Conservation (phyloP, 257 asterid genomes). For the Echium plantagineum region DNA sequence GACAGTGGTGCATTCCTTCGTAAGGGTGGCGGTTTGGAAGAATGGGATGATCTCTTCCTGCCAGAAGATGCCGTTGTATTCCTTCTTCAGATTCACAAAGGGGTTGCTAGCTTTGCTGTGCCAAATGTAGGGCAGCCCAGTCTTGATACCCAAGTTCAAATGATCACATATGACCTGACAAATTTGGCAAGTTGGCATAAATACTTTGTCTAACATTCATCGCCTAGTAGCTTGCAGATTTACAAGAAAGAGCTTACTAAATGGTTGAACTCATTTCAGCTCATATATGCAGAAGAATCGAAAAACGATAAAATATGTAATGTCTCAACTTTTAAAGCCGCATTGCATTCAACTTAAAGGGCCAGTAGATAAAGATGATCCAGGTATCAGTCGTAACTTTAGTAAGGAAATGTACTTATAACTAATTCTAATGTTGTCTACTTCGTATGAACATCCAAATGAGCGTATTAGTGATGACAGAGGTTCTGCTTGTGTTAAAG, state of each 20-base stretch:
- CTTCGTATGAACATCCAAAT: no score
- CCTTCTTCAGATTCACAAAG: conserved; percentile 69
- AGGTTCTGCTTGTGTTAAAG: no score
- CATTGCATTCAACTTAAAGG: neutral
- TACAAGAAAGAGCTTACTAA: no score
- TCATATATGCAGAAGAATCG: no score
- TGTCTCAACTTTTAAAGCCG: neutral
- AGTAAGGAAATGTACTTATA: no score
- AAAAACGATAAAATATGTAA: no score
- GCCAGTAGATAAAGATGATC: neutral
- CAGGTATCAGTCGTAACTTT: no score
- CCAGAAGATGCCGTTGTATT: conserved; percentile 77
- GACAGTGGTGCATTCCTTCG: conserved; percentile 56
- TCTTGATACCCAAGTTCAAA: conserved; percentile 53
- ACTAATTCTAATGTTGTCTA: no score
- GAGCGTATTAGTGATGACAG: no score
- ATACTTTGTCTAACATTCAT: neutral
- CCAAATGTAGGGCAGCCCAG: conserved; percentile 78
- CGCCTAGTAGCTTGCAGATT: neutral
- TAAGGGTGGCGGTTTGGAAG: conserved; percentile 38
- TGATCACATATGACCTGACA: conserved; percentile 69
- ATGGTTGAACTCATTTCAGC: no score
- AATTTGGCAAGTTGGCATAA: neutral
- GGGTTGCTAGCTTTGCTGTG: conserved; percentile 94
- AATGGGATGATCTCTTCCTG: conserved; percentile 72